These are phyloP conservation scores for Nicotiana otophora DNA, from an alignment of 257 asterid genomes.

Conservation along the genomic window DNA sequence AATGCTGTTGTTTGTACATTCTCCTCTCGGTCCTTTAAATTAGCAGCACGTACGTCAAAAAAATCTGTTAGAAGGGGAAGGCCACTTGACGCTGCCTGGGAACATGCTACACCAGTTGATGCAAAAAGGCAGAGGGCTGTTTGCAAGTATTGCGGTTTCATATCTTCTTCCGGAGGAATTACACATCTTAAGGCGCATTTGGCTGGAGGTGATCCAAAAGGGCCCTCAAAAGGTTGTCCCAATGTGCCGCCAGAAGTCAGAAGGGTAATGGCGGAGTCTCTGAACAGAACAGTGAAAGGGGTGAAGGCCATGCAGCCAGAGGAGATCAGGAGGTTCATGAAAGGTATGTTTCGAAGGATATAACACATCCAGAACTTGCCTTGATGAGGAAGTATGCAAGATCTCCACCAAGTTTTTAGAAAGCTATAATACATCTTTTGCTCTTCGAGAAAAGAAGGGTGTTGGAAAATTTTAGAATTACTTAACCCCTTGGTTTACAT, in stretches of 20 bases:
- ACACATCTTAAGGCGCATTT: constrained; percentile 38
- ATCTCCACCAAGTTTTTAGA: background rate
- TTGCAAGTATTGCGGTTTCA: constrained; percentile 46
- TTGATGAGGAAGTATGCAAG: constrained; percentile 4
- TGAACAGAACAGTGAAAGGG: constrained; percentile 33
- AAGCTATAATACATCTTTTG: background rate
- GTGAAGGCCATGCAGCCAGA: constrained; percentile 15
- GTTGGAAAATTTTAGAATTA: background rate
- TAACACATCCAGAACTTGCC: background rate
- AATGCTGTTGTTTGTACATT: background rate
- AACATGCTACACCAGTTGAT: constrained; percentile 39
- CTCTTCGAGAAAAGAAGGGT: background rate
- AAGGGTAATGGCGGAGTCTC: constrained; percentile 21
- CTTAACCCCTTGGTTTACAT: background rate
- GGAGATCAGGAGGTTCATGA: constrained; percentile 2
- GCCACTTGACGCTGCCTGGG: constrained; percentile 42
- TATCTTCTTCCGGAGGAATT: constrained; percentile 43
- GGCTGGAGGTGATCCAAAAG: constrained; percentile 39
- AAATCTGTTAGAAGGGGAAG: constrained; percentile 28
- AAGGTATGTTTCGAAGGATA: constrained; percentile 10
- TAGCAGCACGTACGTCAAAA: constrained; percentile 19
- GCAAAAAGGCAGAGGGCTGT: constrained; percentile 28
- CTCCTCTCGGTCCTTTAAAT: constrained; percentile 6
- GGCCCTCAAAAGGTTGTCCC: constrained; percentile 36
- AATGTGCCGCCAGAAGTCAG: constrained; percentile 32